A percentile compares a stretch with the other conserved stretches of the same genome.
Conservation (phyloP, 2,329 filamentous ascomycete genomes). For the Fusarium dlaminii region DNA sequence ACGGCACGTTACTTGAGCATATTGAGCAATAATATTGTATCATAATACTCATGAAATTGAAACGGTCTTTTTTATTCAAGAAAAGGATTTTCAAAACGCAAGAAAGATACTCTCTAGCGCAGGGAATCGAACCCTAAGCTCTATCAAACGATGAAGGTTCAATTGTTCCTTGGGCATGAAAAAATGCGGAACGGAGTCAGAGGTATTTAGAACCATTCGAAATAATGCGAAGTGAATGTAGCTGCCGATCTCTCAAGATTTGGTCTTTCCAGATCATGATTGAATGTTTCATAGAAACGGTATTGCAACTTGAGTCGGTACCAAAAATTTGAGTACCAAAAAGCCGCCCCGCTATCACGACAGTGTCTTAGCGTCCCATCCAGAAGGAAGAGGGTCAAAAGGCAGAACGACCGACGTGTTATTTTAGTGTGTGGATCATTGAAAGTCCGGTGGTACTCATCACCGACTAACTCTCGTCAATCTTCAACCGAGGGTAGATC, state of each 20-base stretch:
- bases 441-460: not conserved
- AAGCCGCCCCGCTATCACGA: not conserved
- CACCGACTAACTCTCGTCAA: too few relatives aligned
- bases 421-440: not conserved
- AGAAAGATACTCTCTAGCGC: too few relatives aligned
- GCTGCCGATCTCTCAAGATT: conserved; percentile 17
- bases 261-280: conserved; percentile 40
- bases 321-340: too few relatives aligned
- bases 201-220: not conserved
- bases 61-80: not conserved
- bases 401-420: not conserved
- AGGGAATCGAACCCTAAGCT: not conserved
- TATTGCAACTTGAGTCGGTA: not conserved
- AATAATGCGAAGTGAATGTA: not conserved
- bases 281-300: not conserved
- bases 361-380: not conserved
- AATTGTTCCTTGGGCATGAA: not conserved
- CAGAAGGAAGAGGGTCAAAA: not conserved
- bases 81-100: not conserved
- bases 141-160: accelerated
- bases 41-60: not conserved
- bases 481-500: too few relatives aligned
- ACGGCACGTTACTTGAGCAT: not conserved
- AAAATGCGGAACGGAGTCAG: not conserved
- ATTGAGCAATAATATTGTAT: not conserved